Evolutionary conservation across 257 asterid species (phyloP).

Genomic region (Nicotiana knightiana): DNA sequence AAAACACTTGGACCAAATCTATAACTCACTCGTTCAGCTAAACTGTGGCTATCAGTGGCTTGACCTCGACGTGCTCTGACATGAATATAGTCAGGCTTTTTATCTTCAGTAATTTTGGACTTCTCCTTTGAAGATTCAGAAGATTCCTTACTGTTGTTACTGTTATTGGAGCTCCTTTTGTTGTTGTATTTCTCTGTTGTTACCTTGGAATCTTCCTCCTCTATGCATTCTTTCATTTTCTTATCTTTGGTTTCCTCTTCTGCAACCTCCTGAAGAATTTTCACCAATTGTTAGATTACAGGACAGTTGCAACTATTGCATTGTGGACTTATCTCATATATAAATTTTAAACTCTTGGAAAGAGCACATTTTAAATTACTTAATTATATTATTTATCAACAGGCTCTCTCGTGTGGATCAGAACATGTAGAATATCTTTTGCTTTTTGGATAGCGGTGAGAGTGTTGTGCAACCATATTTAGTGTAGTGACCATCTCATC

Average conservation of each 20-base stretch:
- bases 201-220: slow-evolving; percentile 42
- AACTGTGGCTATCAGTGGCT: slow-evolving; percentile 97
- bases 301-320: background rate
- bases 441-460: background rate
- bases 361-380: background rate
- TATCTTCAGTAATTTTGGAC: slow-evolving; percentile 45
- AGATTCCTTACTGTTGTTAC: slow-evolving; percentile 22
- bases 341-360: background rate
- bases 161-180: slow-evolving; percentile 30
- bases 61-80: slow-evolving; percentile 97
- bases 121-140: slow-evolving; percentile 30
- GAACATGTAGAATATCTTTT: background rate
- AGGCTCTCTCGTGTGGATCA: background rate
- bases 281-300: background rate
- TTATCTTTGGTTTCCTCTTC: slow-evolving; percentile 49
- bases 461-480: background rate
- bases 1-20: background rate
- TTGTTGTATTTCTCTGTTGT: slow-evolving; percentile 42
- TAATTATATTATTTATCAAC: background rate
- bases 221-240: slow-evolving; percentile 39
- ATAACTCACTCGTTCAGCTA: slow-evolving; percentile 84
- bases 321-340: background rate
- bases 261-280: slow-evolving; percentile 25
- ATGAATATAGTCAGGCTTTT: slow-evolving; percentile 75
- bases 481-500: background rate